These are phyloP conservation scores for Cenococcum geophilum DNA, from an alignment of 495 filamentous ascomycete genomes.

Conservation along the genomic window DNA sequence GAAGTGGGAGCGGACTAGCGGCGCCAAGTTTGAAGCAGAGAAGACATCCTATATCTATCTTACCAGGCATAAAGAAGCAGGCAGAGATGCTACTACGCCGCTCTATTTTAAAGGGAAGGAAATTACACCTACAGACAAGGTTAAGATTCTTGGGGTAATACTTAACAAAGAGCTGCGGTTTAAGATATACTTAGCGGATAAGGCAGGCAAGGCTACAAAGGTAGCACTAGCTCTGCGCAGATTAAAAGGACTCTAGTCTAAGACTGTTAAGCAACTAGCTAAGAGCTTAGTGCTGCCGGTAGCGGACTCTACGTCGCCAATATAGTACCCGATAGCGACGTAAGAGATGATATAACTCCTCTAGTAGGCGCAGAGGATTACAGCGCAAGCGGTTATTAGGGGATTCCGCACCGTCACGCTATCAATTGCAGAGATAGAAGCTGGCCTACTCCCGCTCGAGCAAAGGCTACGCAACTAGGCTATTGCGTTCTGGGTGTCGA, in stretches of 20 bases:
- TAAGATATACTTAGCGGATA: too few species aligned
- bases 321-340: conserved; percentile 19
- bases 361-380: too few species aligned
- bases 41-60: conserved; percentile 29
- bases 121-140: conserved; percentile 16
- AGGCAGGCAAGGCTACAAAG: too few species aligned
- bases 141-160: conserved; percentile 27
- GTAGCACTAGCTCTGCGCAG: conserved; percentile 11
- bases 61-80: conserved; percentile 14
- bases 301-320: conserved; percentile 11
- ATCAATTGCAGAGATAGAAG: conserved; percentile 10
- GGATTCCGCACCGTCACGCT: too few species aligned
- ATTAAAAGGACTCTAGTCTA: conserved; percentile 11
- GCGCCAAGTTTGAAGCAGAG: conserved; percentile 25
- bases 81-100: conserved; percentile 9
- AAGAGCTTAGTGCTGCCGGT: conserved; percentile 17
- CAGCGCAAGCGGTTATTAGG: too few species aligned
- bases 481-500: too few species aligned
- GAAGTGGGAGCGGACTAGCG: conserved; percentile 28
- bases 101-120: conserved; percentile 19
- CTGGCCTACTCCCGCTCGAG: conserved; percentile 15
- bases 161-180: conserved; percentile 26
- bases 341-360: conserved; percentile 14
- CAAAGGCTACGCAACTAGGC: conserved; percentile 18
- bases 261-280: conserved; percentile 17